Evolutionary conservation across 495 filamentous ascomycete genomes (phyloP), one percentile per base, ranked within the genome.

Genomic region (Hypoxylon subgilvum): DNA sequence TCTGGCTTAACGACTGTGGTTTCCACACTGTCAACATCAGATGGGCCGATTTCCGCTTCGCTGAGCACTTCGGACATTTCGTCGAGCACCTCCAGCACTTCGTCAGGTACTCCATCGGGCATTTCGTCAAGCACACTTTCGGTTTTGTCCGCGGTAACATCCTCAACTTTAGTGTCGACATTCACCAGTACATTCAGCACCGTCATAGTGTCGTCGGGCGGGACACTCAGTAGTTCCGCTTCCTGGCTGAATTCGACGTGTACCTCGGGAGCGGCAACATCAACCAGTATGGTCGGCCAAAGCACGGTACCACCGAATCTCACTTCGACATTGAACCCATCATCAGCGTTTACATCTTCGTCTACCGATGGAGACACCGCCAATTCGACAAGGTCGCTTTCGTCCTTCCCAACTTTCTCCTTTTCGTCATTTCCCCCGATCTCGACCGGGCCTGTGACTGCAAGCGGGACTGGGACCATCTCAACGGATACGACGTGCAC

Each of bases 401-500:
- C 17, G n/a, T 22, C 52, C 4, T 9, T 14, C 10, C 17, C 47
- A 23, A 39, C 28, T 7, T 27, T 36, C 19, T 47, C 43, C n/a
- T 21, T 17, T 18, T 44, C 49, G 2, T 42, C 27, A 9, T 40
- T 17, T 28, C 14, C 31, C 14, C 17, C 36, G 9, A 53, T 28
- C 44, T 40, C 49, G 2, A 28, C 38, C 7, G 22, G 50, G n/a
- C 2, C 18, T 13, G 45, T 35, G 9, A 49, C 36, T 9, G 23
- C 25, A 39, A 50, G 30, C 25, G 43, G 16, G 3, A 34, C 6
- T 14, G 4, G 1, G n/a, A n/a, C n/a, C n/a, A n/a, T n/a, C 4
- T 49, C 49, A 9, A 49, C n/a, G 6, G 60, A 63, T 50, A 58
- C 60, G 13, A 61, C 50, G 6, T 63, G 60, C 38, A 34, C n/a